These are phyloP conservation scores for Oleoguttula mirabilis DNA, from an alignment of 495 filamentous ascomycete genomes.

Conservation along the genomic window DNA sequence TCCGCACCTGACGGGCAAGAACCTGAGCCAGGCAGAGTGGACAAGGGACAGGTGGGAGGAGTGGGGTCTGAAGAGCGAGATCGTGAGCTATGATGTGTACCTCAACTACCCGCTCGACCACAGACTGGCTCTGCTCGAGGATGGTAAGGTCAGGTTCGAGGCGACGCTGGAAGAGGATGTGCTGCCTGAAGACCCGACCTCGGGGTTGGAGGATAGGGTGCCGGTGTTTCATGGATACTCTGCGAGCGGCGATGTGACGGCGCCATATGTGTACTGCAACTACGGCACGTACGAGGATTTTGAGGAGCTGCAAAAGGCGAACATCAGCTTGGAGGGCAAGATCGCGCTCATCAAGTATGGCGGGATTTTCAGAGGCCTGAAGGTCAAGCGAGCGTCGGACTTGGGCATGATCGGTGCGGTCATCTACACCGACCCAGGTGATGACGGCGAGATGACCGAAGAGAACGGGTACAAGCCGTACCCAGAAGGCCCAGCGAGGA, in stretches of 20 bases:
- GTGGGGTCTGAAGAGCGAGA: constrained; percentile 61
- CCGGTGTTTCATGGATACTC: constrained; percentile 96
- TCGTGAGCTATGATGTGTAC: constrained; percentile 79
- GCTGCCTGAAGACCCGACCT: constrained; percentile 73
- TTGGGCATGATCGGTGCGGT: constrained; percentile 80
- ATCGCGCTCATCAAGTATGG: constrained; percentile 84
- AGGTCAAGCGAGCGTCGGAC: constrained; percentile 85
- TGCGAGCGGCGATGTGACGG: constrained; percentile 81
- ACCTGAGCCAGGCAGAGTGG: constrained; percentile 76
- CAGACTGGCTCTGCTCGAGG: constrained; percentile 61
- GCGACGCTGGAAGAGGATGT: constrained; percentile 76
- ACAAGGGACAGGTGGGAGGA: constrained; percentile 75
- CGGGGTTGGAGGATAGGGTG: constrained; percentile 55
- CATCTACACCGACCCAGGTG: constrained; percentile 79
- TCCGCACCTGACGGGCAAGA: constrained; percentile 79
- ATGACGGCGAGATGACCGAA: constrained; percentile 72
- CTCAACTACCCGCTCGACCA: constrained; percentile 81
- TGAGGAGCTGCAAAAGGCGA: constrained; percentile 65
- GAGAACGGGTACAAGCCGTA: constrained; percentile 70
- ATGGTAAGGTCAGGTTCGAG: constrained; percentile 60
- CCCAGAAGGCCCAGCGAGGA: constrained; percentile 74
- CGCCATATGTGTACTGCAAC: constrained; percentile 71
- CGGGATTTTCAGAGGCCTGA: constrained; percentile 74
- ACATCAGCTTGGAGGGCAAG: constrained; percentile 67
- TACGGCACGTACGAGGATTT: constrained; percentile 79